These are phyloP conservation scores for Albatrellus ellisii DNA, from an alignment of 768 basidiomycete genomes.

Conservation along the genomic window DNA sequence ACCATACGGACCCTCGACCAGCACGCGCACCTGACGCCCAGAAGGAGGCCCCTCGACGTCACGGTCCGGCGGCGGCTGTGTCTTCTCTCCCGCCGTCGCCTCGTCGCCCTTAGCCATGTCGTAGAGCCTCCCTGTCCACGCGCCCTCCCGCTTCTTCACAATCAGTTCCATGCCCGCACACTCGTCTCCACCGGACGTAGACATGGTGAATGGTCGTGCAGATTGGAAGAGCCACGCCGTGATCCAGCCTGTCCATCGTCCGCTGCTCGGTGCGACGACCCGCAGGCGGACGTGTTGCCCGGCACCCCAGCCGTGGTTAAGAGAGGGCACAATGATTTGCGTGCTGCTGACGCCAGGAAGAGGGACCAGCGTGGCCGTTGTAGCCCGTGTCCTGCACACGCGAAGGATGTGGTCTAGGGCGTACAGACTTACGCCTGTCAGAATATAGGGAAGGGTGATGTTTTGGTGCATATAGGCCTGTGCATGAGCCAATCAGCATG, in stretches of 20 bases:
- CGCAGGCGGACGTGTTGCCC: constrained; percentile 49
- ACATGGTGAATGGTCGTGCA: constrained; percentile 29
- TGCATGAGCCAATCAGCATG: not conserved
- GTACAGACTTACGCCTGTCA: constrained; percentile 27
- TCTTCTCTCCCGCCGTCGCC: constrained; percentile 7
- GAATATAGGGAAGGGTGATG: constrained; percentile 27
- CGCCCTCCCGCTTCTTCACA: constrained; percentile 32
- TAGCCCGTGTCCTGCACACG: constrained; percentile 32
- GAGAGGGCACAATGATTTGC: constrained; percentile 29
- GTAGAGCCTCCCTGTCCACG: constrained; percentile 37
- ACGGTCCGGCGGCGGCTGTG: too few species aligned
- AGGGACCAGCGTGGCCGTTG: constrained; percentile 29
- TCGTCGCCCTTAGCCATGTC: constrained; percentile 24
- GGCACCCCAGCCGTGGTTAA: constrained; percentile 41
- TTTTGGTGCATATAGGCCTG: constrained; percentile 12
- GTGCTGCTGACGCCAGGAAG: constrained; percentile 30
- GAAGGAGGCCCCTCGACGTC: not conserved
- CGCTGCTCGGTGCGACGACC: constrained; percentile 24
- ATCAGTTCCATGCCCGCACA: constrained; percentile 35
- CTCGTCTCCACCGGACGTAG: constrained; percentile 26
- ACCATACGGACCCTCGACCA: constrained; percentile 47
- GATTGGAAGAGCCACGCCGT: constrained; percentile 4
- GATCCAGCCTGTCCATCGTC: constrained; percentile 25
- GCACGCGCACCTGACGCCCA: constrained; percentile 20
- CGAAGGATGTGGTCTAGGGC: constrained; percentile 33